Evolutionary conservation across 768 basidiomycete species (phyloP).

Genomic region (Lentinula detonsa): DNA sequence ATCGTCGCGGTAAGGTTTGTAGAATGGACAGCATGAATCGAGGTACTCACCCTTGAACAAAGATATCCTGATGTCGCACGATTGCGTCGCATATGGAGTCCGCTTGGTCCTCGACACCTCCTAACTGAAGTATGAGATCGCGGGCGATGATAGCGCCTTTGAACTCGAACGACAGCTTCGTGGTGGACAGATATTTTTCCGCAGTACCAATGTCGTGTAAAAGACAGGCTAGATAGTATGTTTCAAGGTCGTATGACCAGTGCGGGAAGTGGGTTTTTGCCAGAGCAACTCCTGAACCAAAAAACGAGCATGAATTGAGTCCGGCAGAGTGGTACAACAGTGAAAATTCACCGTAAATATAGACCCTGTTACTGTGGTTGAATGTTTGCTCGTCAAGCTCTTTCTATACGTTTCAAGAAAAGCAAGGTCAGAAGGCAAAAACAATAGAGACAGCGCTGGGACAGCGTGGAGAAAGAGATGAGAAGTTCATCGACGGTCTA

Average conservation of each 20-base stretch:
- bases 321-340: neutral
- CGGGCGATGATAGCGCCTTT: conserved; percentile 48
- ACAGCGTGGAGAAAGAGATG: neutral
- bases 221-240: conserved; percentile 45
- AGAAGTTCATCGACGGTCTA: neutral
- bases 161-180: conserved; percentile 54
- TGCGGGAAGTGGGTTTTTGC: conserved; percentile 38
- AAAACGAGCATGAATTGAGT: neutral
- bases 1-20: no score
- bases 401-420: conserved; percentile 18
- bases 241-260: conserved; percentile 42
- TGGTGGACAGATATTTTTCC: conserved; percentile 39
- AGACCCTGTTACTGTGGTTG: conserved; percentile 45
- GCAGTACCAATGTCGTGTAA: conserved; percentile 50
- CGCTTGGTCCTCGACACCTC: conserved; percentile 42
- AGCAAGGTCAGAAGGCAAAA: neutral
- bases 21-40: neutral
- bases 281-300: conserved; percentile 36
- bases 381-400: conserved; percentile 39
- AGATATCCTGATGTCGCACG: conserved; percentile 40
- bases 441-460: no score
- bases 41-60: conserved; percentile 33
- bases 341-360: conserved; percentile 35
- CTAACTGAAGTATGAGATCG: conserved; percentile 35
- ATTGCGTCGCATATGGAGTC: conserved; percentile 48